These are phyloP conservation scores for Kluyveromyces marxianus DNA, from an alignment of 1,139 yeast species.

Conservation along the genomic window DNA sequence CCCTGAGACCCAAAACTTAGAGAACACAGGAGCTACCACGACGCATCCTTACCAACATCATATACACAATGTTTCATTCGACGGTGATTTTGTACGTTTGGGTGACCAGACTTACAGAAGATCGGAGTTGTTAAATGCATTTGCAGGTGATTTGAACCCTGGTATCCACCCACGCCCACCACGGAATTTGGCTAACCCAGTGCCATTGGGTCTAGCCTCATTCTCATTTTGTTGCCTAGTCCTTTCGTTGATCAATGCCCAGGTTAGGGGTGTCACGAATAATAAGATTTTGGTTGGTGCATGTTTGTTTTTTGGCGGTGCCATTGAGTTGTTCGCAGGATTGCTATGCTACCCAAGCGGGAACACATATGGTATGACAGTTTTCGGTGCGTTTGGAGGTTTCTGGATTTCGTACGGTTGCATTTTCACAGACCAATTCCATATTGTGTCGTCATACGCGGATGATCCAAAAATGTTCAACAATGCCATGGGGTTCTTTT, in stretches of 20 bases:
- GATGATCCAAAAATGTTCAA: conserved; percentile 34
- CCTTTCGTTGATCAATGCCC: conserved; percentile 42
- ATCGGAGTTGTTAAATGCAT: conserved; percentile 47
- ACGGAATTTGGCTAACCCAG: conserved; percentile 44
- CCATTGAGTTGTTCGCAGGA: conserved; percentile 58
- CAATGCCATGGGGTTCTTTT: conserved; percentile 52
- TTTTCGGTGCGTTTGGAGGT: conserved; percentile 65
- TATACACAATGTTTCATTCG: conserved; percentile 22
- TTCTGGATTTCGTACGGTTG: conserved; percentile 67
- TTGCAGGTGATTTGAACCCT: conserved; percentile 55
- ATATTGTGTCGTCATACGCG: conserved; percentile 44
- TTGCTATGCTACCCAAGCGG: conserved; percentile 57
- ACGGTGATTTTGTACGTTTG: conserved; percentile 35
- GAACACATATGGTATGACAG: conserved; percentile 59
- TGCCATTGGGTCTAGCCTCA: conserved; percentile 53
- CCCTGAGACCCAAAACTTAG: conserved; percentile 1
- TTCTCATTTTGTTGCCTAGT: conserved; percentile 44
- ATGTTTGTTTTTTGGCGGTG: conserved; percentile 56
- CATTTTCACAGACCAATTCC: conserved; percentile 48
- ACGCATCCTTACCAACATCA: conserved; percentile 5
- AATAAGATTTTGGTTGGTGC: conserved; percentile 43
- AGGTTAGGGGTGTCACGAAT: conserved; percentile 45
- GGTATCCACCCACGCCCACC: conserved; percentile 37
- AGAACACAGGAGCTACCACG: background rate
- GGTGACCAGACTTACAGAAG: conserved; percentile 56